These are phyloP conservation scores for Panaeolus papilionaceus DNA, from an alignment of 768 basidiomycete species.

Conservation along the genomic window DNA sequence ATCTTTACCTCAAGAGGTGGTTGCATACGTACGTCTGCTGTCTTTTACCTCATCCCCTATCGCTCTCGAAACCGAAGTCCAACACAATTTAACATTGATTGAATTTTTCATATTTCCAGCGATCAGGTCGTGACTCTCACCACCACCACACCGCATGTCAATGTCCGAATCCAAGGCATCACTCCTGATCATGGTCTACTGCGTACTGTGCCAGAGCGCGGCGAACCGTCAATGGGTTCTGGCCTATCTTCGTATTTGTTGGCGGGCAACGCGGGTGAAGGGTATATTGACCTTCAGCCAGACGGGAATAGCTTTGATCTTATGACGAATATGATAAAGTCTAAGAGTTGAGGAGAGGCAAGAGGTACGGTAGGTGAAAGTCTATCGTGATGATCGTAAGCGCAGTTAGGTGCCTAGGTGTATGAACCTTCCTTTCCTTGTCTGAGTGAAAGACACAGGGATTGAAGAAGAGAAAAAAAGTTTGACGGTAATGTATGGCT, in stretches of 20 bases:
- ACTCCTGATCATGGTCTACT: constrained; percentile 89
- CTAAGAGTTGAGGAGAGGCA: constrained; percentile 41
- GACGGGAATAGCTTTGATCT: constrained; percentile 98
- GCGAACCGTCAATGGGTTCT: neutral
- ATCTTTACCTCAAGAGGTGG: constrained; percentile 83
- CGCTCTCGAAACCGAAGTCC: neutral
- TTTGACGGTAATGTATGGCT: neutral
- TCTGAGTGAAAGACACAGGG: neutral
- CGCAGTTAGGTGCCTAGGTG: neutral
- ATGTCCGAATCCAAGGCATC: constrained; percentile 83
- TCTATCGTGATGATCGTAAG: neutral
- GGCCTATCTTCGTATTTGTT: constrained; percentile 18
- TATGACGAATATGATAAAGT: constrained; percentile 85
- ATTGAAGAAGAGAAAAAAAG: neutral
- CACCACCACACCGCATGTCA: constrained; percentile 69
- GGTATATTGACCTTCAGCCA: constrained; percentile 91
- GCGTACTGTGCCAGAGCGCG: constrained; percentile 73
- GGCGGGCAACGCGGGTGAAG: constrained; percentile 32
- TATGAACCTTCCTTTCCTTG: neutral
- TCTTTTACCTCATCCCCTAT: neutral
- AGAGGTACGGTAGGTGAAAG: neutral
- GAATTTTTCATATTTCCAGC: constrained; percentile 42
- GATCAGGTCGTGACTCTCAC: constrained; percentile 86
- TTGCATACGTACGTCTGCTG: constrained; percentile 80
- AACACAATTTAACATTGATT: neutral